These are phyloP conservation scores for Yarrowia sp. DNA, from an alignment of 805 yeast species.

Conservation along the genomic window DNA sequence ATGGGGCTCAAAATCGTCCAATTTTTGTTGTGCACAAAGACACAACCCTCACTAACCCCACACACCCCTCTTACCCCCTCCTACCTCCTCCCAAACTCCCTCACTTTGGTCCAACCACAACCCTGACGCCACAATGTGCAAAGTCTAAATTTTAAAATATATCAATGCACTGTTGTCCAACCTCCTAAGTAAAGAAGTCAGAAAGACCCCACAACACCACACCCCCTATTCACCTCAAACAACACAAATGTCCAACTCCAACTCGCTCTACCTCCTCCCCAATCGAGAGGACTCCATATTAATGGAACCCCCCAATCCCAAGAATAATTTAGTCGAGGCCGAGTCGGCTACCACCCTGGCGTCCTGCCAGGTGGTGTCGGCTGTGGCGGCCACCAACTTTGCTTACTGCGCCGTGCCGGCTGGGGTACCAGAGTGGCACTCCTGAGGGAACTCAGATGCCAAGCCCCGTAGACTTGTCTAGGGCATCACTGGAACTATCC, in stretches of 20 bases:
- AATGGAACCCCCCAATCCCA: conserved; percentile 25
- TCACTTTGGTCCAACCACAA: background rate
- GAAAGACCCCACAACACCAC: background rate
- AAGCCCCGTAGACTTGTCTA: conserved; percentile 27
- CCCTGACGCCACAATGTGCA: conserved; percentile 20
- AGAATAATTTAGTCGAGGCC: conserved; percentile 24
- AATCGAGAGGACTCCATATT: conserved; percentile 18
- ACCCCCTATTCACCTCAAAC: background rate
- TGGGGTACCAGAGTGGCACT: conserved; percentile 27
- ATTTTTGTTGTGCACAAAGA: too few species aligned
- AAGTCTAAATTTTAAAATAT: conserved; percentile 2
- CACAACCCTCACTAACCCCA: background rate
- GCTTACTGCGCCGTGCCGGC: conserved; percentile 26
- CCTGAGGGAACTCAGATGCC: conserved; percentile 15
- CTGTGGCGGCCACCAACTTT: conserved; percentile 26
- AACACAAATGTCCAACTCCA: conserved; percentile 21
- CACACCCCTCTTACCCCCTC: background rate
- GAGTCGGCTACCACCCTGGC: conserved; percentile 26
- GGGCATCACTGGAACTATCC: conserved; percentile 28
- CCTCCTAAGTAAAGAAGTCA: conserved; percentile 11
- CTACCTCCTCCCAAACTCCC: background rate
- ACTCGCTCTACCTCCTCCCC: conserved; percentile 25
- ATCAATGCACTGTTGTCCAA: conserved; percentile 13
- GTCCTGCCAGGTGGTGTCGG: conserved; percentile 26
- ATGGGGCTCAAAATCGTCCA: too few species aligned